Evolutionary conservation across 2,329 filamentous ascomycete genomes (phyloP), one percentile per base, ranked within the genome.

Genomic region (Cadophora sp.): DNA sequence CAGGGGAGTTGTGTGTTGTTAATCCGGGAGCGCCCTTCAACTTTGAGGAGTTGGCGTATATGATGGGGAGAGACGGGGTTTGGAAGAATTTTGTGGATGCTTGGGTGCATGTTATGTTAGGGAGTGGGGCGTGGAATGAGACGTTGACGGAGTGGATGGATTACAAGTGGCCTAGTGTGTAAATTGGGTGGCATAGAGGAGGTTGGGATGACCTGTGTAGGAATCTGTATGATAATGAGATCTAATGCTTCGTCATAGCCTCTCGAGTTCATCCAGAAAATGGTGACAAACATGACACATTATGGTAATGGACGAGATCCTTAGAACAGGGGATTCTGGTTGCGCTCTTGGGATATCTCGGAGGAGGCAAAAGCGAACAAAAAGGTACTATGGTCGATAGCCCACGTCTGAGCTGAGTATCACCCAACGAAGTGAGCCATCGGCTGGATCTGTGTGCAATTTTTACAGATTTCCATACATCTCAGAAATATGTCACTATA

Each of bases 21-120:
- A 65, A 53, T n/a, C 50, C 50, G 6, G 51, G 37, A 11, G 24
- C 26, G 8, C 62, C 62, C 26, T 65, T 58, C 26, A 55, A 65
- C 26, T 65, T 65, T 22, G 53, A 53, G 22, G 62, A 65, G 37
- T 34, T 65, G 62, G 62, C 31, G 27, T 65, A 59, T 59, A 40
- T 65, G 51, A 27, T 65, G 31, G 50, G 50, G n/a, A 43, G 62
- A 27, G 62, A 65, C 50, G 62, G 31, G 51, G 62, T 43, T 11
- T 65, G 62, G 62, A 65, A 65, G 53, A 50, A 24, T 34, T 65
- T 65, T n/a, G 51, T 65, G 31, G 62, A 65, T 65, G 16, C 40
- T 1, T 65, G 53, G 53, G 62, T 65, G 24, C 31, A 29, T 22
- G 27, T 65, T 12, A 29, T 56, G 26, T 14, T 56, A 4, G 62